A percentile compares a stretch with the other conserved stretches of the same genome.
phyloP scores from a whole-genome alignment of 352 stramenopile species.

The Phytopythium litorale region DNA sequence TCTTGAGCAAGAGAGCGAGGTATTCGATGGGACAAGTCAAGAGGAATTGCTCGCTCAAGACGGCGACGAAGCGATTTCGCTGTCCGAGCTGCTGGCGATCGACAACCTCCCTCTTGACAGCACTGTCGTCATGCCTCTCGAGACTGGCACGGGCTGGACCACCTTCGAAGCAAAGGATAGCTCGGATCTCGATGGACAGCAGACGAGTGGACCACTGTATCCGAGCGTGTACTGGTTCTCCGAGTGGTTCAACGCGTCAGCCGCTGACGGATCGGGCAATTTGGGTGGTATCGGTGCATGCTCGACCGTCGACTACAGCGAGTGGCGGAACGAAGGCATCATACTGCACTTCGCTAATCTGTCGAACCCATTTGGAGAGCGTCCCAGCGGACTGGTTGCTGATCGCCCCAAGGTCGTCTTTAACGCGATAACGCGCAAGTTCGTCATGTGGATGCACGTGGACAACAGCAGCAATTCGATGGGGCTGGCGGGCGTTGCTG shows the following conservation, averaged over 20 bases:
- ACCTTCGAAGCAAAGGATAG: conserved; percentile 10
- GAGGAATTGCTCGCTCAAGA: conserved; percentile 25
- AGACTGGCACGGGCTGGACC: conserved; percentile 47
- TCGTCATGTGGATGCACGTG: conserved; percentile 97
- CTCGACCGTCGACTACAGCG: conserved; percentile 89
- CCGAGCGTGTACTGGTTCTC: conserved; percentile 75
- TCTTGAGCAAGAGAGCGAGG: conserved; percentile 44
- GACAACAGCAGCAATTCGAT: conserved; percentile 86
- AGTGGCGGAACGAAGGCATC: conserved; percentile 94
- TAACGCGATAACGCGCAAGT: conserved; percentile 79
- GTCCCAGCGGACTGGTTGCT: conserved; percentile 33
- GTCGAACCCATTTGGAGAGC: conserved; percentile 80
- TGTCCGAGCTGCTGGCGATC: conserved; percentile 50
- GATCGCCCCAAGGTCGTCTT: conserved; percentile 92
- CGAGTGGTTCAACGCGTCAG: conserved; percentile 38
- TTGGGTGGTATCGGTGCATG: conserved; percentile 89
- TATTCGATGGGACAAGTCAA: conserved; percentile 30
- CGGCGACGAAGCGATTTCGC: conserved; percentile 40
- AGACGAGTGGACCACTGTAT: background rate
- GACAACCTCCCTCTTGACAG: conserved; percentile 43
- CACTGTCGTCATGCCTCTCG: conserved; percentile 47
- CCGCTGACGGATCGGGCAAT: conserved; percentile 5
- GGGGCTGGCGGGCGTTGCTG: conserved; percentile 89
- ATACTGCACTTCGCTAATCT: conserved; percentile 94
- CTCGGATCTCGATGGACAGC: background rate